Percentiles rank a stretch among this genome's conserved stretches.
phyloP scores from a whole-genome alignment of 345 rosid species.

The Salix exigua region DNA sequence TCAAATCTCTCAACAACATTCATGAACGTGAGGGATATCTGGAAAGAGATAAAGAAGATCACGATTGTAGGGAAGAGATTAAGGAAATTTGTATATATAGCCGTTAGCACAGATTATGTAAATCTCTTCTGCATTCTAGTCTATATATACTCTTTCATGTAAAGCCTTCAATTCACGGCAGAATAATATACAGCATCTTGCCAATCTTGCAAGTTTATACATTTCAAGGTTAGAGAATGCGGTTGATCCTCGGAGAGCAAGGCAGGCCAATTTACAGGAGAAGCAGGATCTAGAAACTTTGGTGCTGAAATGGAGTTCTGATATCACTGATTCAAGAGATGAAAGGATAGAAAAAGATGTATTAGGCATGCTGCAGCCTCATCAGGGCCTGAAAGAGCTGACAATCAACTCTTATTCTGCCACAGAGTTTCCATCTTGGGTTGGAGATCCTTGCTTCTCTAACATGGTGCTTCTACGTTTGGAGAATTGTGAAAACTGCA shows the following conservation, averaged over 20 bases:
- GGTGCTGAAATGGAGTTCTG: conserved; percentile 7
- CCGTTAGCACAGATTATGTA: too few relatives aligned
- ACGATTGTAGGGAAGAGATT: too few relatives aligned
- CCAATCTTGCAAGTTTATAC: too few relatives aligned
- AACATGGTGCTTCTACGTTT: conserved; percentile 5
- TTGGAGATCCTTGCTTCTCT: conserved; percentile 15
- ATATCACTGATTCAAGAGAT: neutral
- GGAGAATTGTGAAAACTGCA: conserved; percentile 1
- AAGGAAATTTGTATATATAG: too few relatives aligned
- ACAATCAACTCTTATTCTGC: conserved; percentile 3
- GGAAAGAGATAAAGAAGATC: too few relatives aligned
- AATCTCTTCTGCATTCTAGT: too few relatives aligned
- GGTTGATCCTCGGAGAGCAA: neutral
- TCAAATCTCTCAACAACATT: too few relatives aligned
- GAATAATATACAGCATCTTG: too few relatives aligned
- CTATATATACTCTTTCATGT: too few relatives aligned
- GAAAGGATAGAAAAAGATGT: neutral
- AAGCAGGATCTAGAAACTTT: neutral
- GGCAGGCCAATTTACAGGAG: conserved; percentile 4
- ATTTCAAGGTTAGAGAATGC: conserved; percentile 9
- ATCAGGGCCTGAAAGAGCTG: neutral
- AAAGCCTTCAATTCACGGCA: too few relatives aligned
- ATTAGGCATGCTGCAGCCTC: conserved; percentile 15
- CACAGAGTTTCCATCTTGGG: conserved; percentile 5
- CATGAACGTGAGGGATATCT: too few relatives aligned